Evolutionary conservation across 139 green algal genomes (phyloP).

Genomic region (Coccomyxa sp.): DNA sequence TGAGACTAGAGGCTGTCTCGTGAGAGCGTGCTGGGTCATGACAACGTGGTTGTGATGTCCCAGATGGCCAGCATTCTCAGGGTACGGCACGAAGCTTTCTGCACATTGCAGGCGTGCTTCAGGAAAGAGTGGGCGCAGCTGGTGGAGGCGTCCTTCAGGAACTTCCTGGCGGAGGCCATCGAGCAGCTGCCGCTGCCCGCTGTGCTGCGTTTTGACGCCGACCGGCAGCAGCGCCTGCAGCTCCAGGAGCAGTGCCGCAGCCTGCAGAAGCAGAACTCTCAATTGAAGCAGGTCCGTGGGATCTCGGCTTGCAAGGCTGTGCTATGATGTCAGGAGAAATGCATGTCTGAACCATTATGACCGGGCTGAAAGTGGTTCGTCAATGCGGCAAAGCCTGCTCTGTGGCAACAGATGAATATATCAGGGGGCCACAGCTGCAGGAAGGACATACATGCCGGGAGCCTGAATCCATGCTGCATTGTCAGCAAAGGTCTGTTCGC

Average conservation of each 20-base stretch:
- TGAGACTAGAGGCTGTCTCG: background rate
- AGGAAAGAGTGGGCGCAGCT: conserved; percentile 34
- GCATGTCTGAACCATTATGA: too few relatives aligned
- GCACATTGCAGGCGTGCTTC: conserved; percentile 56
- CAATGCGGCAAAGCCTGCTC: too few relatives aligned
- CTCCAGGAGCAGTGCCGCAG: conserved; percentile 16
- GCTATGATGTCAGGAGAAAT: too few relatives aligned
- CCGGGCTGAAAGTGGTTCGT: too few relatives aligned
- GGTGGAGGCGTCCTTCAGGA: conserved; percentile 43
- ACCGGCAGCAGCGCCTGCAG: conserved; percentile 20
- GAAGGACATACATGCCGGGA: too few relatives aligned
- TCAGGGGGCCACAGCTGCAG: too few relatives aligned
- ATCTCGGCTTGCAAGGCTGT: too few relatives aligned
- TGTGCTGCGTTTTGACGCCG: conserved; percentile 50
- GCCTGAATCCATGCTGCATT: too few relatives aligned
- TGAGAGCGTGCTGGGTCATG: background rate
- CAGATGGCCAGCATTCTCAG: background rate
- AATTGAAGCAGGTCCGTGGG: background rate
- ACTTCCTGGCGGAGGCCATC: conserved; percentile 46
- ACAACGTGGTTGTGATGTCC: background rate
- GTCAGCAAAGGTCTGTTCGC: too few relatives aligned
- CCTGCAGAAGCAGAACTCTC: conserved; percentile 9
- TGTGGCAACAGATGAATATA: too few relatives aligned
- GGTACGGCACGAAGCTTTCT: too few relatives aligned
- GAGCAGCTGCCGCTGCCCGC: conserved; percentile 43